Evolutionary conservation across 805 yeast species (phyloP).

Genomic region (Schwanniomyces vanrijiae): DNA sequence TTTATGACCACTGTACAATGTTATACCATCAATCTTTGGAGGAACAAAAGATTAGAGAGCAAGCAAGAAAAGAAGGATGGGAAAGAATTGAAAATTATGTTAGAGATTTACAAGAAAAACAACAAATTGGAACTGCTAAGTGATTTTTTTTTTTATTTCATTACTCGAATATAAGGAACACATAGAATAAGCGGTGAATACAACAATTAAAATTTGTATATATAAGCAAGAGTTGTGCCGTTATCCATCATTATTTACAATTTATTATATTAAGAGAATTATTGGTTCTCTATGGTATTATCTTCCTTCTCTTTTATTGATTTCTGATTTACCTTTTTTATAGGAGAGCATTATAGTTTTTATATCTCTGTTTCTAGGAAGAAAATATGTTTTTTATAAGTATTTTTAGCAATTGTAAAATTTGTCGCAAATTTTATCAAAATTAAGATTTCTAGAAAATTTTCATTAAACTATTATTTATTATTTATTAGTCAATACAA

Average conservation of each 20-base stretch:
- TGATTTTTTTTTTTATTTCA: not conserved
- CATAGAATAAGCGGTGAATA: not conserved
- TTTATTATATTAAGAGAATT: not conserved
- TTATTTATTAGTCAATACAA: too few relatives aligned
- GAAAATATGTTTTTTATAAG: not conserved
- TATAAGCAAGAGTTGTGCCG: not conserved
- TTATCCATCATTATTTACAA: not conserved
- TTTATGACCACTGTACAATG: constrained; percentile 91
- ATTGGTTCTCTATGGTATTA: not conserved
- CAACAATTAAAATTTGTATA: not conserved
- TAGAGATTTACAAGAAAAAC: constrained; percentile 16
- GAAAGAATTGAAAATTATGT: constrained; percentile 64
- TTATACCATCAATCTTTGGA: constrained; percentile 77
- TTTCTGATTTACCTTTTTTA: not conserved
- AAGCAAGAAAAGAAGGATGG: constrained; percentile 70
- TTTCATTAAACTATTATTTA: too few relatives aligned
- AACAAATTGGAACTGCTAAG: not conserved
- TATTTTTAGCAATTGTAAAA: not conserved
- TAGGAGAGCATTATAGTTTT: not conserved
- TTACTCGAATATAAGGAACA: not conserved
- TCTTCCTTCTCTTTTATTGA: not conserved
- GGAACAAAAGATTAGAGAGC: constrained; percentile 65
- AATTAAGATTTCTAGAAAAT: too few relatives aligned
- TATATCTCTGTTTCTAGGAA: not conserved
- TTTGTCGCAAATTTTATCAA: not conserved